phyloP scores from a whole-genome alignment of 2,329 filamentous ascomycete genomes.

The Hymenoscyphus linearis region DNA sequence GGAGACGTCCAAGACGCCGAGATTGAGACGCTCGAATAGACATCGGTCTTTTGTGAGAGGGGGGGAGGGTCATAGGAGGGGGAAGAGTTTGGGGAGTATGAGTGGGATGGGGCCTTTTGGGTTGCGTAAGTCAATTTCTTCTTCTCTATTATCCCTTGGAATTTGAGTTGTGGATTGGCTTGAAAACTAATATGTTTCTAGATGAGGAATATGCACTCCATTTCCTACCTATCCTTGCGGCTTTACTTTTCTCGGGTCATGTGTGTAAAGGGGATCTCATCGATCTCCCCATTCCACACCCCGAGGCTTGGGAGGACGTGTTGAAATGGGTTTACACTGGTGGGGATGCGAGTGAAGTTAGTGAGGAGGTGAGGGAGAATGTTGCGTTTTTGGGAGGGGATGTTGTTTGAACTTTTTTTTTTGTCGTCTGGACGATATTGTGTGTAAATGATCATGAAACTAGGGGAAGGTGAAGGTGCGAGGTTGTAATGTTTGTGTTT shows the following conservation, averaged over 20 bases:
- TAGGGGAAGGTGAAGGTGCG: no score
- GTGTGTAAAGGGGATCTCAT: conserved; percentile 48
- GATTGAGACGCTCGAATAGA: conserved; percentile 19
- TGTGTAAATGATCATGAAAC: no score
- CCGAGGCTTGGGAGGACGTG: conserved; percentile 51
- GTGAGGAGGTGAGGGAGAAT: conserved; percentile 44
- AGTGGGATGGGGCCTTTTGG: conserved; percentile 34
- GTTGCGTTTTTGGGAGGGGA: conserved; percentile 49
- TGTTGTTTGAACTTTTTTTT: background rate
- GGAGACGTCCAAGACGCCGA: background rate
- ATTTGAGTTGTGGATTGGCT: background rate
- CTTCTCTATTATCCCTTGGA: background rate
- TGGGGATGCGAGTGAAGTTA: conserved; percentile 36
- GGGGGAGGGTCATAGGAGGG: background rate
- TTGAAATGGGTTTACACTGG: conserved; percentile 52
- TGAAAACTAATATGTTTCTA: conserved; percentile 21
- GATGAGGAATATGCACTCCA: conserved; percentile 44
- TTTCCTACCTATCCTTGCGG: conserved; percentile 48
- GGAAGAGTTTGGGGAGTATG: background rate
- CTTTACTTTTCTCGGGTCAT: conserved; percentile 49
- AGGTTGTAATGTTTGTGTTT: no score
- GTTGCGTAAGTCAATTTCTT: conserved; percentile 39
- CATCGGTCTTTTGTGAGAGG: conserved; percentile 16
- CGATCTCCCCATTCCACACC: conserved; percentile 53
- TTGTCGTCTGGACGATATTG: no score